Base-by-base conservation (phyloP, 768 basidiomycete species). In the Leccinum incarnatum region DNA sequence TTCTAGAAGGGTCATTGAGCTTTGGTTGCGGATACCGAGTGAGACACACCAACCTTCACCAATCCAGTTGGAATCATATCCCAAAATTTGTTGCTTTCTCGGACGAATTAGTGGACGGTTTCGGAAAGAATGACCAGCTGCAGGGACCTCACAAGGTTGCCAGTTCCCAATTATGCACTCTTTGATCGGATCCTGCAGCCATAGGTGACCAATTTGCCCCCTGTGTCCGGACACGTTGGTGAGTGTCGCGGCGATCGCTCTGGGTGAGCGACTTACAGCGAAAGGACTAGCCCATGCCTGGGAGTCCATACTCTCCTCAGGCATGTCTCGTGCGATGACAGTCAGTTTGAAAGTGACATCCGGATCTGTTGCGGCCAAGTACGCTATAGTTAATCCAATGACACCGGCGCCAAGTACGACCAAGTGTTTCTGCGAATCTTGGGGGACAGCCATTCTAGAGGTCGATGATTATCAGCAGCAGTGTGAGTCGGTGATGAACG, bases 231-330 rank as follows among this genome's bases (percentile, higher is more conserved):
- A 53, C 3, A 8, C 23, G 45, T 19, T 6, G 23, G 32, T 62
- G 19, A 47, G 48, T 2, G 10, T 49, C 27, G 21, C n/a, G 17
- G 55, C 15, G 12, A 15, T 40, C 19, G 42, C 15, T 5, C 29
- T 6, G 30, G 42, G 45, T 5, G 15, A 19, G 49, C 23, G 23
- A 68, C 76, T 54, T 57, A 80, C 79, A 58, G 81, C 80, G 69
- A 81, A 82, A n/a, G 81, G 81, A 55, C 78, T 81, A 9, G 80
- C 73, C 70, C 78, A 81, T 4, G 73, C 77, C 53, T 79, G 78
- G 4, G 79, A 81, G 48, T 71, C 71, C 63, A 66, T 69, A 34
- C 32, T 34, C 47, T 73, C 69, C 48, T 71, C 62, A 2, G 74
- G 74, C 69, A 77, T 75, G 55, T 77, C 76, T 55, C 75, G 66